Evolutionary conservation across 2,329 filamentous ascomycete species (phyloP).

Genomic region (Didymellaceae sp.): DNA sequence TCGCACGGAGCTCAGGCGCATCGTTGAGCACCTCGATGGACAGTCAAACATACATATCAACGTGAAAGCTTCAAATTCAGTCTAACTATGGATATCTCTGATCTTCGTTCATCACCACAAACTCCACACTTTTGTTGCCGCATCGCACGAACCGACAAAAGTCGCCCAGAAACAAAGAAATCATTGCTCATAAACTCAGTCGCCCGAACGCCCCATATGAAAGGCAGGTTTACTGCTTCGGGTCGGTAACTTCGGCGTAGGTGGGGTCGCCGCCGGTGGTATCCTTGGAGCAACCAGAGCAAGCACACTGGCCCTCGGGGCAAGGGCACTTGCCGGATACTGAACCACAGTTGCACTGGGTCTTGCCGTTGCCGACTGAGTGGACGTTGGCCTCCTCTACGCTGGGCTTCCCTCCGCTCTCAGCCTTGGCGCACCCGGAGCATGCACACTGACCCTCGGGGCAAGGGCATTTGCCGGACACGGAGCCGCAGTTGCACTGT

Average conservation of each 20-base stretch:
- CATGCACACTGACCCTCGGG: constrained; percentile 56
- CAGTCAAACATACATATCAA: not conserved
- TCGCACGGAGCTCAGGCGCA: no score
- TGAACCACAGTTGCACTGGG: constrained; percentile 57
- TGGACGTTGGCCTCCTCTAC: constrained; percentile 50
- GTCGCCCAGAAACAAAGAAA: constrained; percentile 4
- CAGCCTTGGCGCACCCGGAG: constrained; percentile 53
- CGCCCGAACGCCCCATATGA: not conserved
- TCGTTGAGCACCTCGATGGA: constrained; percentile 15
- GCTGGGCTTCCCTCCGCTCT: constrained; percentile 19
- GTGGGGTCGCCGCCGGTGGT: constrained; percentile 21
- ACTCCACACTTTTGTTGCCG: constrained; percentile 7
- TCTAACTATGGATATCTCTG: constrained; percentile 17
- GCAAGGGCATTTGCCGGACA: constrained; percentile 54
- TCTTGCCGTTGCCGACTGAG: constrained; percentile 50
- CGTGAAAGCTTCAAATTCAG: constrained; percentile 7
- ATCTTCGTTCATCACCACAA: constrained; percentile 9
- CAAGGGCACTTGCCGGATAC: constrained; percentile 54
- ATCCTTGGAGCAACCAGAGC: constrained; percentile 47
- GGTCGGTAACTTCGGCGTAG: constrained; percentile 21
- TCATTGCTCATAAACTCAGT: constrained; percentile 6
- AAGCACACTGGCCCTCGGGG: constrained; percentile 56
- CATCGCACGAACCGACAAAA: not conserved
- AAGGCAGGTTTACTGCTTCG: constrained; percentile 11
- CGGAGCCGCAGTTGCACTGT: constrained; percentile 56